Evolutionary conservation across 2,329 filamentous ascomycete species (phyloP).

Genomic region (Botrytis tulipae): DNA sequence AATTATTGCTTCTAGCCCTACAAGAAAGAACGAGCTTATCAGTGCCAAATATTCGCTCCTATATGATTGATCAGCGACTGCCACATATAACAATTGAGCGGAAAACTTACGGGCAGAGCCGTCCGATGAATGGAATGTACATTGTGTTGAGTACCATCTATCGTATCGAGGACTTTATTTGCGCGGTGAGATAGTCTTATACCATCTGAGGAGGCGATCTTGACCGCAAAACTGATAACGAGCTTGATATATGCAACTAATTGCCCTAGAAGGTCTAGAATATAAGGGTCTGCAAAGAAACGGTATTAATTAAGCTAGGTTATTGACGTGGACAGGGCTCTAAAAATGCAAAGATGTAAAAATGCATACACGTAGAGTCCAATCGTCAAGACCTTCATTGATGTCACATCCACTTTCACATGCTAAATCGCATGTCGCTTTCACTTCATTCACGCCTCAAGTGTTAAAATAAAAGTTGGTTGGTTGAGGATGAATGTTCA

Average conservation of each 20-base stretch:
- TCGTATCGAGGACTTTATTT: conserved; percentile 10
- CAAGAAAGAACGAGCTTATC: conserved; percentile 76
- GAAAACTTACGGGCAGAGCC: conserved; percentile 41
- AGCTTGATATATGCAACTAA: conserved; percentile 1
- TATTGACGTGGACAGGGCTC: conserved; percentile 18
- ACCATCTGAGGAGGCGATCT: not conserved
- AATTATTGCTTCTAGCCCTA: conserved; percentile 78
- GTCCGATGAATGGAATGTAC: conserved; percentile 44
- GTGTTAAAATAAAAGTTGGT: not conserved
- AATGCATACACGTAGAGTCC: conserved; percentile 3
- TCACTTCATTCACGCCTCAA: conserved; percentile 7
- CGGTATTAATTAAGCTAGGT: not conserved
- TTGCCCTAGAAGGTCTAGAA: conserved; percentile 4
- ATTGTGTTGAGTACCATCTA: conserved; percentile 26
- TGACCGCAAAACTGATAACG: conserved; percentile 11
- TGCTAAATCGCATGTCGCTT: not conserved
- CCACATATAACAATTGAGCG: not conserved
- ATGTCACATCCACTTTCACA: conserved; percentile 22
- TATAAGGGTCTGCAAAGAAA: not conserved
- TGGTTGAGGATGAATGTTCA: not conserved
- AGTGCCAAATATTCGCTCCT: conserved; percentile 88
- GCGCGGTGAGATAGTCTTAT: conserved; percentile 15
- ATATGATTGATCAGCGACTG: conserved; percentile 21
- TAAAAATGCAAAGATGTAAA: not conserved
- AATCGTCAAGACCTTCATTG: conserved; percentile 9